Percentiles rank a stretch among this genome's conserved stretches.
Evolutionary conservation across 768 basidiomycete genomes (phyloP).

Genomic region (Kwoniella newhampshirensis): DNA sequence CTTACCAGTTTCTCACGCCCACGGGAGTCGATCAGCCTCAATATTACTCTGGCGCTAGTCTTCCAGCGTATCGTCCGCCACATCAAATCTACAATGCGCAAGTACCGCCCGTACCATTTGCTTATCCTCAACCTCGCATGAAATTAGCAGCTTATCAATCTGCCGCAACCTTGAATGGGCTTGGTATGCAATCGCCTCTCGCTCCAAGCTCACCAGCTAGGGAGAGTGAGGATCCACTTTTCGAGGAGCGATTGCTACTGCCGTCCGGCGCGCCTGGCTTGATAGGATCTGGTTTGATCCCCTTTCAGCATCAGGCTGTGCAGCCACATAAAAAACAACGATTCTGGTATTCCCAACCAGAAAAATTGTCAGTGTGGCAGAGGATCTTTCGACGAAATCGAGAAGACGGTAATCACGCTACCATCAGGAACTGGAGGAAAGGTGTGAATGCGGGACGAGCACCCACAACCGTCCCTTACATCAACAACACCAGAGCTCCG

Average conservation of each 20-base stretch:
- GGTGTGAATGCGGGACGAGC: constrained; percentile 7
- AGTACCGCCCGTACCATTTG: neutral
- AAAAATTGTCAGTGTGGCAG: constrained; percentile 9
- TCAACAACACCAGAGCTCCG: neutral
- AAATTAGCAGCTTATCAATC: too few relatives aligned
- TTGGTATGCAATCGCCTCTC: neutral
- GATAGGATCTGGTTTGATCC: too few relatives aligned
- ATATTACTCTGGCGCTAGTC: constrained; percentile 13
- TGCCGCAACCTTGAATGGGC: neutral
- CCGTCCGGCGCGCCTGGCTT: too few relatives aligned
- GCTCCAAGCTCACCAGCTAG: constrained; percentile 7
- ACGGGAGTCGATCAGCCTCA: too few relatives aligned
- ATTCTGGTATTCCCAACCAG: constrained; percentile 1
- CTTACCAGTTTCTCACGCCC: too few relatives aligned
- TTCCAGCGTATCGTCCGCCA: constrained; percentile 12
- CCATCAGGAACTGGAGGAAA: constrained; percentile 12
- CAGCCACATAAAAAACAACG: too few relatives aligned
- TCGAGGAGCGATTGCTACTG: neutral
- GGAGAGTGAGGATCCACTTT: constrained; percentile 13
- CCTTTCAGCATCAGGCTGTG: too few relatives aligned
- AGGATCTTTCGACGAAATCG: constrained; percentile 7
- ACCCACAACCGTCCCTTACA: constrained; percentile 9
- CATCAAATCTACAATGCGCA: constrained; percentile 16
- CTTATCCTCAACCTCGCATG: constrained; percentile 10
- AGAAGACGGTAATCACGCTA: constrained; percentile 2